These are phyloP conservation scores for Gardenia jasminoides DNA, from an alignment of 257 asterid species.

Conservation along the genomic window DNA sequence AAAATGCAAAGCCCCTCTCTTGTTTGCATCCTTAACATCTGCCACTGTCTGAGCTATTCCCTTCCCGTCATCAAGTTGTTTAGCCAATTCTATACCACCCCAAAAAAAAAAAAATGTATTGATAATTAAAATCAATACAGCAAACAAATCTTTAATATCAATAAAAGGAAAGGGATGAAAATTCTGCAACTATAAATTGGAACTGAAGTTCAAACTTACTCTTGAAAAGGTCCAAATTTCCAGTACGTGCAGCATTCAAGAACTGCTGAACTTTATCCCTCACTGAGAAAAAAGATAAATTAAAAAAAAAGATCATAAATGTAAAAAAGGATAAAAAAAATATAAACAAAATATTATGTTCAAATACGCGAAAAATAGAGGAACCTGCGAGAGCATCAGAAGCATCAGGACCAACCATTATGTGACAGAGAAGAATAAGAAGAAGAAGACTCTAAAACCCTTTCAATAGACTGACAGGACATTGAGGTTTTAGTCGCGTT, in stretches of 20 bases:
- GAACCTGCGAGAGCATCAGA: slow-evolving; percentile 90
- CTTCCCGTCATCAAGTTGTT: slow-evolving; percentile 77
- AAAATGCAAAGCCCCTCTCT: slow-evolving; percentile 92
- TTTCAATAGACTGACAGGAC: neutral
- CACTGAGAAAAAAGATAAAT: slow-evolving; percentile 34
- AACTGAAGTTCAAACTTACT: slow-evolving; percentile 40
- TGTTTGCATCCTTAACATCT: slow-evolving; percentile 91
- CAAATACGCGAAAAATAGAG: neutral
- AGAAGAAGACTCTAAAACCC: neutral
- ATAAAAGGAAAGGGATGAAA: neutral
- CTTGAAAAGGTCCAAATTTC: slow-evolving; percentile 62
- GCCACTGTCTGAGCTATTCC: slow-evolving; percentile 67
- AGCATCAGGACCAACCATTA: slow-evolving; percentile 60
- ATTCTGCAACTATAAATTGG: neutral
- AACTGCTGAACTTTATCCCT: slow-evolving; percentile 69
- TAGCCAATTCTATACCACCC: slow-evolving; percentile 45
- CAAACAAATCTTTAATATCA: neutral
- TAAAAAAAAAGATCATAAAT: neutral
- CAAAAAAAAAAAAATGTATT: slow-evolving; percentile 10
- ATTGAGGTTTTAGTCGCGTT: neutral
- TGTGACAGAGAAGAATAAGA: neutral
- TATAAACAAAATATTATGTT: neutral
- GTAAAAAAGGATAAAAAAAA: neutral
- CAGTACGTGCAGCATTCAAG: slow-evolving; percentile 74
- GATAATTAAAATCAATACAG: neutral